These are phyloP conservation scores for Podospora didyma DNA, from an alignment of 495 filamentous ascomycete genomes.

Conservation along the genomic window DNA sequence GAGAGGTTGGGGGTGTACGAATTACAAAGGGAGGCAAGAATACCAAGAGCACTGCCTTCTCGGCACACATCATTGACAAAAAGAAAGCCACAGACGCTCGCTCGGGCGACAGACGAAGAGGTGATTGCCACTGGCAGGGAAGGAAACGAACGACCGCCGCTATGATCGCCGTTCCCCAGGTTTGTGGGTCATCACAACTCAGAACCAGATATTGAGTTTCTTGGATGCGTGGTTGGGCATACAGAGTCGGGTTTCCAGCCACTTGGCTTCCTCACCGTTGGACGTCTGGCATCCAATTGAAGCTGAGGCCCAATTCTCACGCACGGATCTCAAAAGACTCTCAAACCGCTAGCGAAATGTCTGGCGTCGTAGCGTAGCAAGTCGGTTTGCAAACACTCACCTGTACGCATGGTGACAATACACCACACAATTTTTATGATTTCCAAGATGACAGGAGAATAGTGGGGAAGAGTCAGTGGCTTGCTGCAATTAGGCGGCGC, in stretches of 20 bases:
- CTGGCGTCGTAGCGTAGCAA: too few relatives aligned
- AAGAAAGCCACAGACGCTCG: too few relatives aligned
- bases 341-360: not conserved
- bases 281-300: not conserved
- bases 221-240: not conserved
- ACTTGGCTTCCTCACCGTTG: not conserved
- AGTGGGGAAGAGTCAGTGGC: not conserved
- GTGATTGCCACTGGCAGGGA: too few relatives aligned
- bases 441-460: not conserved
- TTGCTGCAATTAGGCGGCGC: not conserved
- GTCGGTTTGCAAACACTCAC: too few relatives aligned
- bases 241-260: not conserved
- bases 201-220: not conserved
- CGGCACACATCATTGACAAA: not conserved
- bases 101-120: too few relatives aligned
- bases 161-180: too few relatives aligned
- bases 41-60: slow-evolving; percentile 1
- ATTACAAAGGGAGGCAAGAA: not conserved
- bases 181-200: too few relatives aligned
- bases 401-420: too few relatives aligned
- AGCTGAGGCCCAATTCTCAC: not conserved
- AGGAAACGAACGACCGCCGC: too few relatives aligned
- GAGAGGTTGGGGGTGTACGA: not conserved
- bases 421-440: not conserved
- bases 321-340: not conserved